Evolutionary conservation across 2,329 filamentous ascomycete genomes (phyloP), one percentile per base, ranked within the genome.

Genomic region (Arthrobotrys conoides): DNA sequence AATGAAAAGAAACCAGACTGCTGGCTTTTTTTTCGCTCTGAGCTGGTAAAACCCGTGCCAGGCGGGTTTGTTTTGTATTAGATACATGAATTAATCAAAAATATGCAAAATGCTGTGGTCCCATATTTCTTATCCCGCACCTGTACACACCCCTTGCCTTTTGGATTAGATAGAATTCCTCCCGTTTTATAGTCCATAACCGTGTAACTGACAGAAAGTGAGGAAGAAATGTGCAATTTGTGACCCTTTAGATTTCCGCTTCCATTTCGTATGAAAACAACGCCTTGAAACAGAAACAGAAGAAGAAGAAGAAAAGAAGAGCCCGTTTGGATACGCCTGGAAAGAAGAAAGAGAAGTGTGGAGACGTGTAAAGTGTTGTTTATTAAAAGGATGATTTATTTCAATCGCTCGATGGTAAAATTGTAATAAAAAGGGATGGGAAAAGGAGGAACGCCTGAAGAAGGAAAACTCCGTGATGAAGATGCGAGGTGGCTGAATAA

Each of bases 31-130:
- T 36, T 36, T 8, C 5, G 33, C 33, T 36, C 9, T 5, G 4
- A 36, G 5, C 9, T 2, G 9, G 33, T 36, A 36, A 8, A 36
- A 36, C 8, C 33, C 33, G 33, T 12, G 6, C 33, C 9, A 12
- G 38, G 38, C 27, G 27, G 27, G 27, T 30, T 30, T 6, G 10
- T 41, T 16, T 41, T 14, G 38, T 1, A n/a, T 41, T 16, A 41
- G 16, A 41, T 41, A 41, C 38, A 41, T n/a, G 27, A 30, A 48
- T n/a, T n/a, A 41, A 44, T 20, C 4, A 30, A 22, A 49, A 24
- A 24, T 70, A 70, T 70, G 66, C 53, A 38, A 51, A 57, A 70
- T 33, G 20, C 36, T 16, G 30, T 33, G 46, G n/a, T 12, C 24
- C 16, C n/a, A 16, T 41, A 41, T 41, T 41, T 41, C 38, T 5